phyloP scores from a whole-genome alignment of 2,329 filamentous ascomycete species.

The Cladophialophora carrionii region DNA sequence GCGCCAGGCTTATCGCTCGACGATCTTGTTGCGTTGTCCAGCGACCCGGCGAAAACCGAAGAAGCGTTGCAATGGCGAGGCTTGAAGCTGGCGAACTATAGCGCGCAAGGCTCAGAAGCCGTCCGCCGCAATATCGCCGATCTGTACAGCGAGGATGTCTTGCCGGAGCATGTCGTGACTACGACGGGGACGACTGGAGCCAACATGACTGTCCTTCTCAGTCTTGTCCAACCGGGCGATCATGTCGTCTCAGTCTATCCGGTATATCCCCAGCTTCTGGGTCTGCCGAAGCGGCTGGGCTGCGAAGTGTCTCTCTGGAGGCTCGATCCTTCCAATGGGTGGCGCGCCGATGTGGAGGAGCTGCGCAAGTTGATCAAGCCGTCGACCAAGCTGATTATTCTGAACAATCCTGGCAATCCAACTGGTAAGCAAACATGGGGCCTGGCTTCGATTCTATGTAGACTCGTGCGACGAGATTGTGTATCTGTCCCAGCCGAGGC shows the following conservation, averaged over 20 bases:
- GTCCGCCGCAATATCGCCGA: conserved; percentile 41
- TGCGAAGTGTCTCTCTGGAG: conserved; percentile 79
- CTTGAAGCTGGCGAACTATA: conserved; percentile 37
- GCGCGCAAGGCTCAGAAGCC: conserved; percentile 37
- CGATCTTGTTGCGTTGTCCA: conserved; percentile 63
- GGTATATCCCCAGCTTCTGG: conserved; percentile 83
- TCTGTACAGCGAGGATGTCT: conserved; percentile 36
- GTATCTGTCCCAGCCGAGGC: neutral
- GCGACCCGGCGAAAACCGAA: conserved; percentile 42
- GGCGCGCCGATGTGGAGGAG: conserved; percentile 67
- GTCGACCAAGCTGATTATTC: conserved; percentile 61
- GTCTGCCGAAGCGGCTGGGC: conserved; percentile 72
- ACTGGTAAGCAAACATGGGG: conserved; percentile 47
- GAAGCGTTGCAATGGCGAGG: conserved; percentile 29
- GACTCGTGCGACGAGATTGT: neutral
- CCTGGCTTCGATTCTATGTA: neutral
- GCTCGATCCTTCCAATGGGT: conserved; percentile 65
- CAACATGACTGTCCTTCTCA: conserved; percentile 76
- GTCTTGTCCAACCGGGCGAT: conserved; percentile 69
- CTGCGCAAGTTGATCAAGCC: conserved; percentile 62
- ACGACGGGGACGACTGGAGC: conserved; percentile 80
- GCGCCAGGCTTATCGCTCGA: conserved; percentile 67
- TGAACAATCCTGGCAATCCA: conserved; percentile 82
- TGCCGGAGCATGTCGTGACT: conserved; percentile 71
- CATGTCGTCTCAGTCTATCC: conserved; percentile 87